Conservation (phyloP, 345 rosid species). For the Populus ilicifolia region DNA sequence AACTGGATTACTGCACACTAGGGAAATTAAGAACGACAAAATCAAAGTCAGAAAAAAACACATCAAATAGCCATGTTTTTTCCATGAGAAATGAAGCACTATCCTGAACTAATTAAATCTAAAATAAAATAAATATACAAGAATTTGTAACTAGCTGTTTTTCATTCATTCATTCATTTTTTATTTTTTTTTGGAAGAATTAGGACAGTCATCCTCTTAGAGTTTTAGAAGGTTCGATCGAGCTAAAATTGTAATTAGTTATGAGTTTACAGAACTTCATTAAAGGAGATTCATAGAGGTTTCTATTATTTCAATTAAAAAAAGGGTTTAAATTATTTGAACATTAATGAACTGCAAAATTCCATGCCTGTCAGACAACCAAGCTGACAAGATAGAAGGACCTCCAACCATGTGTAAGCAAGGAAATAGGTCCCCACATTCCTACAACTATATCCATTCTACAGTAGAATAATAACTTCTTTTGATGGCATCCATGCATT, state of each 20-base stretch:
- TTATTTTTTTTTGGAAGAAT: background rate
- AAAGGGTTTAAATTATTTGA: background rate
- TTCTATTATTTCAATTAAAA: background rate
- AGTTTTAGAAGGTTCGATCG: background rate
- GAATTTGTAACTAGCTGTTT: background rate
- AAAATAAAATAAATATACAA: background rate
- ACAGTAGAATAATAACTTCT: background rate
- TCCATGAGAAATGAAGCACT: conserved; percentile 2
- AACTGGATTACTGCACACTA: conserved; percentile 97
- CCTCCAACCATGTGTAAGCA: background rate
- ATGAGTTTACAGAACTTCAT: background rate
- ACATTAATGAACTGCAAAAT: background rate
- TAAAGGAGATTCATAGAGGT: background rate
- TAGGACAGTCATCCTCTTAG: background rate
- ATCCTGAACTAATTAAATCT: background rate
- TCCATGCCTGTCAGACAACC: background rate
- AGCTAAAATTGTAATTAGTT: background rate
- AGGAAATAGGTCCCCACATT: background rate
- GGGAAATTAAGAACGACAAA: conserved; percentile 3
- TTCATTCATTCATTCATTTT: background rate
- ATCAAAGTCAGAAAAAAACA: conserved; percentile 21
- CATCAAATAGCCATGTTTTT: background rate
- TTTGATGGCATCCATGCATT: background rate
- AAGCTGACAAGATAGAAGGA: background rate
- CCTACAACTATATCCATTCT: background rate